Evolutionary conservation across 1,284 basidiomycete species (phyloP).

Genomic region (Moniliophthora roreri): DNA sequence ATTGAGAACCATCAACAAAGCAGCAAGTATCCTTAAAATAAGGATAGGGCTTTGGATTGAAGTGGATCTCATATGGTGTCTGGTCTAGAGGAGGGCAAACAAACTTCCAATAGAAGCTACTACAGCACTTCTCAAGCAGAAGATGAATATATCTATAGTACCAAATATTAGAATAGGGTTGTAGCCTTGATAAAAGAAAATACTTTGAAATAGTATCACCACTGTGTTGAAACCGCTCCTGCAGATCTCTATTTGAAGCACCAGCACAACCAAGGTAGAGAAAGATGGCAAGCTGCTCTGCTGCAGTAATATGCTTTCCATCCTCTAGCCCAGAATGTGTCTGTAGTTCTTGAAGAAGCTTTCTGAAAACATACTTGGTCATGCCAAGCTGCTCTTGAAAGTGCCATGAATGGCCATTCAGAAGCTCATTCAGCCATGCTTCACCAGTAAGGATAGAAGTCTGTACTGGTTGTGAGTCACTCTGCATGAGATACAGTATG

Average conservation of each 20-base stretch:
- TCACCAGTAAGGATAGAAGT: no score
- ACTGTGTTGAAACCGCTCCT: slow-evolving; percentile 29
- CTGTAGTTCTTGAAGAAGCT: slow-evolving; percentile 12
- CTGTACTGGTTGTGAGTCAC: no score
- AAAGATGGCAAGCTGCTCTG: slow-evolving; percentile 20
- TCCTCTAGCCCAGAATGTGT: slow-evolving; percentile 5
- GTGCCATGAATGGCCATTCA: slow-evolving; percentile 22
- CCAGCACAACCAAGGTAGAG: slow-evolving; percentile 30
- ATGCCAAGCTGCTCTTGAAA: slow-evolving; percentile 27
- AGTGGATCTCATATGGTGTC: no score
- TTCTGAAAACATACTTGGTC: slow-evolving; percentile 25
- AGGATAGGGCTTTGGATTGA: no score
- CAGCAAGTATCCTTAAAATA: no score
- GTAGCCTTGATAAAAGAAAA: neutral
- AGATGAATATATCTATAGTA: no score
- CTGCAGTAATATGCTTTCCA: neutral
- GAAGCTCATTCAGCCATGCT: no score
- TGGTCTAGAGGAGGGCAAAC: no score
- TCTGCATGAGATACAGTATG: no score
- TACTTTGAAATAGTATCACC: slow-evolving; percentile 18
- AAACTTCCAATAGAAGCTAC: no score
- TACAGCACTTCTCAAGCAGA: no score
- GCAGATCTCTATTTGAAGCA: slow-evolving; percentile 25
- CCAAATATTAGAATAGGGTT: neutral
- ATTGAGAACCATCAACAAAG: no score